phyloP scores from a whole-genome alignment of 257 asterid species.

The Buddleja alternifolia region DNA sequence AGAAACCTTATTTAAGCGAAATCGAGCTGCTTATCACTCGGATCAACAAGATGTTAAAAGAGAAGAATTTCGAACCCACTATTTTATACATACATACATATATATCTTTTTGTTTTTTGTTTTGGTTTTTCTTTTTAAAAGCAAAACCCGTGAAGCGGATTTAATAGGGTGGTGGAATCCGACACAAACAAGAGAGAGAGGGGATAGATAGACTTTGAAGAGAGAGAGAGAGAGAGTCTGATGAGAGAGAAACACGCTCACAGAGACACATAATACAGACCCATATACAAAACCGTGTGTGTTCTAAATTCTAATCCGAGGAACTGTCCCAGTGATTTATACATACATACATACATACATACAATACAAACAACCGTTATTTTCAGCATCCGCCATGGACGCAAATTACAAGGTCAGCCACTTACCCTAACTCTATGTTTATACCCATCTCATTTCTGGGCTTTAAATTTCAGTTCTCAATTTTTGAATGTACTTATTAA shows the following conservation, averaged over 20 bases:
- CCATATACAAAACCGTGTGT: slow-evolving; percentile 31
- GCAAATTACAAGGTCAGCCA: slow-evolving; percentile 30
- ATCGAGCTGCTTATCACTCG: no score
- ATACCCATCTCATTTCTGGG: slow-evolving; percentile 14
- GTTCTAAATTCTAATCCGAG: slow-evolving; percentile 12
- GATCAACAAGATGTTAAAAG: no score
- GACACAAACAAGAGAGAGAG: slow-evolving; percentile 30
- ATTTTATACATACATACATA: background rate
- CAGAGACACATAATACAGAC: slow-evolving; percentile 16
- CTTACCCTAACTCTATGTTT: slow-evolving; percentile 3
- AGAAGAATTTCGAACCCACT: background rate
- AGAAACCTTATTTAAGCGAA: no score
- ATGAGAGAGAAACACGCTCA: slow-evolving; percentile 35
- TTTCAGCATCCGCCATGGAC: slow-evolving; percentile 24
- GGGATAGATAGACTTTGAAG: slow-evolving; percentile 16
- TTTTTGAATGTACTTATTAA: background rate
- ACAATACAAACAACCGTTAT: slow-evolving; percentile 19
- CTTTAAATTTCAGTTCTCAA: slow-evolving; percentile 2
- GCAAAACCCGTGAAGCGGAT: slow-evolving; percentile 38
- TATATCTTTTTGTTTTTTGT: background rate
- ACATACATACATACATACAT: background rate
- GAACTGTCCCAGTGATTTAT: background rate
- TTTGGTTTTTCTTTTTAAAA: background rate
- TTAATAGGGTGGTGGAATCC: slow-evolving; percentile 35
- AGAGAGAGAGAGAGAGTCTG: slow-evolving; percentile 26